These are phyloP conservation scores for Microdochium paspali DNA, from an alignment of 2,329 filamentous ascomycete genomes.

Conservation along the genomic window DNA sequence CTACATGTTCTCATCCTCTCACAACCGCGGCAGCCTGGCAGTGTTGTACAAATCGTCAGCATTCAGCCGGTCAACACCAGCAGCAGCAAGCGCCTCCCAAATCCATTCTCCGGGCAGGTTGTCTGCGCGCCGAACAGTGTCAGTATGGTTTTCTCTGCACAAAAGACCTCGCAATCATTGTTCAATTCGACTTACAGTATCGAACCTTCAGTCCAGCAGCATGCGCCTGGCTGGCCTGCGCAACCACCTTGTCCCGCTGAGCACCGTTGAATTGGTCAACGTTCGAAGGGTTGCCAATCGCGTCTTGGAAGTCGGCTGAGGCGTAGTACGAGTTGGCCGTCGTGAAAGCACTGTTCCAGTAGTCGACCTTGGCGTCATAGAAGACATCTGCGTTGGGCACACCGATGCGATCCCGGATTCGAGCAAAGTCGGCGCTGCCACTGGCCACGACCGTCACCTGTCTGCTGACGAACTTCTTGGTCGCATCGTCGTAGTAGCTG, in stretches of 20 bases:
- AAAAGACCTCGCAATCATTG: not conserved
- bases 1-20: not conserved
- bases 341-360: conserved; percentile 7
- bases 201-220: conserved; percentile 14
- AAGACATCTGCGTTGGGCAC: conserved; percentile 15
- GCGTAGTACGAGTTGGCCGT: conserved; percentile 17
- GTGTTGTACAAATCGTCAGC: conserved; percentile 15
- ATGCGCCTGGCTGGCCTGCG: conserved; percentile 13
- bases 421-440: conserved; percentile 15
- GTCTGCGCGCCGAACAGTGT: conserved; percentile 4
- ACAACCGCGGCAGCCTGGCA: conserved; percentile 9
- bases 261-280: conserved; percentile 6
- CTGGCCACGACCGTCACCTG: conserved; percentile 17
- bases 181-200: conserved; percentile 14
- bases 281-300: conserved; percentile 10
- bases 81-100: conserved; percentile 13
- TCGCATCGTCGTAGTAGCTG: conserved; percentile 10
- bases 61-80: conserved; percentile 17
- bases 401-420: conserved; percentile 13
- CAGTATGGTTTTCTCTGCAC: not conserved
- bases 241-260: conserved; percentile 8
- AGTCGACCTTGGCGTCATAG: conserved; percentile 15
- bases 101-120: conserved; percentile 16
- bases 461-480: conserved; percentile 9
- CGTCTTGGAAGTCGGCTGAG: conserved; percentile 15